Percentiles rank a stretch among this genome's conserved stretches.
These are phyloP conservation scores for Ambrosia trifida DNA, from an alignment of 129 eudicot species.

Conservation along the genomic window DNA sequence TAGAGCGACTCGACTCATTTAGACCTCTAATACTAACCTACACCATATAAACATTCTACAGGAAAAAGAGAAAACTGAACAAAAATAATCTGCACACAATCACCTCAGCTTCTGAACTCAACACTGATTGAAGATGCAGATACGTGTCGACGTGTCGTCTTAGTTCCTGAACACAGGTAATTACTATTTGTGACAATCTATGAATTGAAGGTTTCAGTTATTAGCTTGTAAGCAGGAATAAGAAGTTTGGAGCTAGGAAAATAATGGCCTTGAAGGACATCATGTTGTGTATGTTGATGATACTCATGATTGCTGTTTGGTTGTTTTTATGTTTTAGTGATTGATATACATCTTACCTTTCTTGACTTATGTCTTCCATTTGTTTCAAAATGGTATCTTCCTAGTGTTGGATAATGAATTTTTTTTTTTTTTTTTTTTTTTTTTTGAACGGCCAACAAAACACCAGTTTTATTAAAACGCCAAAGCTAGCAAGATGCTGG, in stretches of 20 bases:
- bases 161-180: conserved; percentile 6
- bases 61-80: conserved; percentile 77
- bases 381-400: background rate
- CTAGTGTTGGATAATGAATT: too few relatives aligned
- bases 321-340: background rate
- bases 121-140: conserved; percentile 29
- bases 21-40: background rate
- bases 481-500: too few relatives aligned
- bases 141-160: too few relatives aligned
- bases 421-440: too few relatives aligned
- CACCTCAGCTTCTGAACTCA: conserved; percentile 27
- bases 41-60: conserved; percentile 29
- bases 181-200: conserved; percentile 8
- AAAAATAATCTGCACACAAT: conserved; percentile 49
- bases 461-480: too few relatives aligned
- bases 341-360: background rate
- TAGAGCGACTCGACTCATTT: too few relatives aligned
- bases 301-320: conserved; percentile 1
- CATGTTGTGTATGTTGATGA: background rate
- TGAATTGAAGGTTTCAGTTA: conserved; percentile 22
- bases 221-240: conserved; percentile 12
- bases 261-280: background rate
- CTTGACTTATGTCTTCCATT: background rate
- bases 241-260: conserved; percentile 26
- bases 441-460: too few relatives aligned